Conservation (phyloP, 106 monocot species). For the Ottelia alismoides region DNA sequence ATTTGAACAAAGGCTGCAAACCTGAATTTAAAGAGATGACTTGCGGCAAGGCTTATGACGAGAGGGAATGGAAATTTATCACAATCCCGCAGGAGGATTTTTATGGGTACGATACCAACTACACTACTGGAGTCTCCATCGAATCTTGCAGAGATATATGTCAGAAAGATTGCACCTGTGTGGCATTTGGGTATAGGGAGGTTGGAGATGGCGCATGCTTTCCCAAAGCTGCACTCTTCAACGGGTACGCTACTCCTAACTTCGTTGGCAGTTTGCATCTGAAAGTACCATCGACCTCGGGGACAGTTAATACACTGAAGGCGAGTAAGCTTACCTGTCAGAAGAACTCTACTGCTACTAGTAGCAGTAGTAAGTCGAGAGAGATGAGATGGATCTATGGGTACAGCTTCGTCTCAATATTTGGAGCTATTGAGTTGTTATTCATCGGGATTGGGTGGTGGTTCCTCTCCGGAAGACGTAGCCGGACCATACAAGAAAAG, state of each 20-base stretch:
- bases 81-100: conserved; percentile 23
- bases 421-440: conserved; percentile 30
- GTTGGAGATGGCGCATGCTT: conserved; percentile 19
- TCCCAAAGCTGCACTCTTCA: conserved; percentile 22
- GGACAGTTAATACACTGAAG: too few species aligned
- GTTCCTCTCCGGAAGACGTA: conserved; percentile 18
- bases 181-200: conserved; percentile 21
- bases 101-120: conserved; percentile 43
- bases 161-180: conserved; percentile 19
- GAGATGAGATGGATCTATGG: conserved; percentile 16
- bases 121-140: not conserved
- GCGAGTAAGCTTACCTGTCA: too few species aligned
- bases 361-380: not conserved
- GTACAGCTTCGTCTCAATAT: conserved; percentile 24
- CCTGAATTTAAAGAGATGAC: not conserved
- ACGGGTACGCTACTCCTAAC: conserved; percentile 14
- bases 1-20: conserved; percentile 60
- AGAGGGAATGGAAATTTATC: conserved; percentile 10
- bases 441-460: conserved; percentile 42
- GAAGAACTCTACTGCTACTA: not conserved
- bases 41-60: not conserved
- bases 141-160: conserved; percentile 28
- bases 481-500: conserved; percentile 12
- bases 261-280: not conserved
- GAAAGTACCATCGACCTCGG: not conserved